Evolutionary conservation across 352 stramenopile species (phyloP), one percentile per base, ranked within the genome.

Genomic region (Blastocystis sp.): DNA sequence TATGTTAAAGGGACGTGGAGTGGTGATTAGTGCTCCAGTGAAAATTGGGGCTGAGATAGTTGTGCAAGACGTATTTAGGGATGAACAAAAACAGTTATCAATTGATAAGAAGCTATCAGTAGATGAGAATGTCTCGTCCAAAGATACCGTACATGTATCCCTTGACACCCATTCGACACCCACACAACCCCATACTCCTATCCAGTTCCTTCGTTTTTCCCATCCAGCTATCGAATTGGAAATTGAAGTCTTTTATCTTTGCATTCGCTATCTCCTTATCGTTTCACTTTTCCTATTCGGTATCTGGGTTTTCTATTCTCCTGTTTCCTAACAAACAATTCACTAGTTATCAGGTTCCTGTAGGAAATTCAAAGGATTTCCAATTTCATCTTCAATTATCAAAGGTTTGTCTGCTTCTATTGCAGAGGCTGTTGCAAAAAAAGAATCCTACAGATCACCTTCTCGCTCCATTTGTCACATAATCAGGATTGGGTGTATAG

Each of bases 301-400:
- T 40, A 7, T 75, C n/a, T 64, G n/a, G n/a, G 13, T 64, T 54
- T 44, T 33, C 2, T 77, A n/a, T 56, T 77, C 22, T 77, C 33
- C 19, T 60, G 19, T 60, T 60, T 60, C 24, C 17, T 60, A 64
- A 70, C 68, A 58, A 81, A 66, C 73, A 84, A 84, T 35, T 54
- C 30, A 22, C n/a, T 35, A 84, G n/a, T 62, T 64, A 17, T 84
- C 73, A 40, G 73, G 27, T 4, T 84, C 73, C n/a, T 84, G 73
- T 9, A 84, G 27, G 37, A 84, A 84, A 64, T 66, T 54, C 15
- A 84, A 27, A 30, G 73, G 73, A 42, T 84, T 84, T 9, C 73
- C 73, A 7, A 66, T 48, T 35, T 84, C 73, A 24, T 53, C 73
- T n/a, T 62, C 73, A 68, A 66, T 3, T 33, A 68, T 7, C n/a